phyloP scores from a whole-genome alignment of 1,284 basidiomycete species.

The Sanguinoderma infundibulare region DNA sequence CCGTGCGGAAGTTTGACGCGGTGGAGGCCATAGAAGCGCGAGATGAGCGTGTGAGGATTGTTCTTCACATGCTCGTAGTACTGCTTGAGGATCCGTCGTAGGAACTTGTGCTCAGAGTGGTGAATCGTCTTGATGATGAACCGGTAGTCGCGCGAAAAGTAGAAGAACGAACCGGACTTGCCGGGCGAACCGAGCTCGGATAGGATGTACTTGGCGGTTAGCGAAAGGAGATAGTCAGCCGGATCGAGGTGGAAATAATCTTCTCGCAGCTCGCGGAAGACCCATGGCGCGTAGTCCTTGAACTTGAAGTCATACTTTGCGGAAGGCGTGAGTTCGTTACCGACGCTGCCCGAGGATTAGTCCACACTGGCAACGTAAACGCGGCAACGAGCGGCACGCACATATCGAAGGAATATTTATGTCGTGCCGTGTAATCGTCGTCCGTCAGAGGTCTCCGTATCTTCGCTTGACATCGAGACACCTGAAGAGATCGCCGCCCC shows the following conservation, averaged over 20 bases:
- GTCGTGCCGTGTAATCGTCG: constrained; percentile 88
- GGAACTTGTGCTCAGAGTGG: constrained; percentile 93
- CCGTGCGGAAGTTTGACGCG: constrained; percentile 96
- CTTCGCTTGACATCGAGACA: constrained; percentile 96
- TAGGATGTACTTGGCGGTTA: constrained; percentile 97
- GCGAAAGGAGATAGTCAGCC: constrained; percentile 94
- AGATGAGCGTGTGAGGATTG: constrained; percentile 94
- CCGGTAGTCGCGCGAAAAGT: constrained; percentile 97
- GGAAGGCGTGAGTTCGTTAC: constrained; percentile 96
- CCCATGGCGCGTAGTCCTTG: constrained; percentile 99
- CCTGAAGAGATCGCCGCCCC: constrained; percentile 51
- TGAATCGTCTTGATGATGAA: constrained; percentile 99
- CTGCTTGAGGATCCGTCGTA: constrained; percentile 82
- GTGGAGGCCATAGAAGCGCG: constrained; percentile 95
- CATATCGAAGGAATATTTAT: constrained; percentile 99
- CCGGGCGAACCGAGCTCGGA: constrained; percentile 98
- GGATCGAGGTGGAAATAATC: constrained; percentile 96
- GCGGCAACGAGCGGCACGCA: constrained; percentile 43
- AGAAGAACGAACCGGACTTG: constrained; percentile 99
- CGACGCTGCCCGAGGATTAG: constrained; percentile 61
- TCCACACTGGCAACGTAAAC: constrained; percentile 1
- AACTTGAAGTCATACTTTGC: constrained; percentile 99
- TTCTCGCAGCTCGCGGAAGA: constrained; percentile 94
- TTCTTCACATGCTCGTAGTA: constrained; percentile 89
- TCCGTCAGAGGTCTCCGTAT: constrained; percentile 83